Base-by-base conservation (phyloP, 352 stramenopile genomes). In the Phytophthora syringae region DNA sequence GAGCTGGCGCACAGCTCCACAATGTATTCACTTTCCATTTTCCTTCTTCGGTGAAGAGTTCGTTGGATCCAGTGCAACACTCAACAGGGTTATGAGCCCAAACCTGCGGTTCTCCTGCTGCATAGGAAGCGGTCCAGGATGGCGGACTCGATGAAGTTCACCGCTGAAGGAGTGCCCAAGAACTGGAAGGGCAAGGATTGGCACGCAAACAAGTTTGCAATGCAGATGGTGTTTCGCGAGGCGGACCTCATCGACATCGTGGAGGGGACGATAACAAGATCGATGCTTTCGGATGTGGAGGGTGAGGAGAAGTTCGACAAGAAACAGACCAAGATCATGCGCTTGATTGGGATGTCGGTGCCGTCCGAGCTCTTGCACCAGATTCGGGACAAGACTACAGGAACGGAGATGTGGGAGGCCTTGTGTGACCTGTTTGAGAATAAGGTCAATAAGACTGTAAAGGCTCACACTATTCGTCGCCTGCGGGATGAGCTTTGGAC, bases 401-500 rank as follows among this genome's bases (percentile, higher is more conserved):
- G 50, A 7, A 34, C 50, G 7, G 34, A 57, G 6, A 57, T 57
- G 50, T 55, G 30, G 48, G 28, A 32, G 3, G 28, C 32, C 11
- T 44, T 55, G 7, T 21, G 48, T 32, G 24, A 58, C 9, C 12
- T 49, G 34, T 58, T 39, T 39, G 15, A 58, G 22, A 39, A 18
- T 15, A 58, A 58, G 22, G 22, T 27, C 1, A 58, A 58, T 22
- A 58, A 58, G 16, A 48, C 22, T n/a, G 51, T 49, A 1, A 45
- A 47, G 49, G 48, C 30, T 44, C 50, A 56, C 34, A 47, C 20
- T 37, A 57, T 48, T 48, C 50, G 50, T 37, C 21, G 16, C 13
- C 16, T 57, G 9, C 34, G 50, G 4, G 7, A 57, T 16, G 32
- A 39, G 32, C 32, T 32, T 32, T 39, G 12, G 32, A 39, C 7